A percentile compares a stretch with the other conserved stretches of the same genome.
Evolutionary conservation across 345 rosid species (phyloP).

Genomic region (Salix dunnii): DNA sequence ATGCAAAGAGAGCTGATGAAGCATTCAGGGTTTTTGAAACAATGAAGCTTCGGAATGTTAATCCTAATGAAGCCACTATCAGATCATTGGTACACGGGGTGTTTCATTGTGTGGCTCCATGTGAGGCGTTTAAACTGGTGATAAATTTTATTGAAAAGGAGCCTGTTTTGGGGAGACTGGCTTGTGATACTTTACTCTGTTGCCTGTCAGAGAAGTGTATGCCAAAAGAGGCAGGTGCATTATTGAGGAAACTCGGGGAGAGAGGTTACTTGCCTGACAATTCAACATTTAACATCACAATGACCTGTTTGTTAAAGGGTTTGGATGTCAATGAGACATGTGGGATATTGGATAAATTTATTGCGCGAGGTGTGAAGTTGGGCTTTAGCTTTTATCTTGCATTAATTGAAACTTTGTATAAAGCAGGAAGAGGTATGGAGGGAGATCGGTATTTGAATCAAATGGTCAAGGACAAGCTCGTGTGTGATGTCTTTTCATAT

Average conservation of each 20-base stretch:
- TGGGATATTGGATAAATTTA: conserved; percentile 51
- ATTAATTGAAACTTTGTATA: conserved; percentile 58
- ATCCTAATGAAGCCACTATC: conserved; percentile 73
- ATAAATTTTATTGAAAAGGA: conserved; percentile 50
- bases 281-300: conserved; percentile 50
- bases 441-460: conserved; percentile 48
- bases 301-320: conserved; percentile 60
- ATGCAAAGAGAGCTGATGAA: conserved; percentile 63
- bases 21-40: conserved; percentile 52
- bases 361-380: conserved; percentile 51
- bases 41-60: conserved; percentile 55
- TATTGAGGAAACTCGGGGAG: conserved; percentile 44
- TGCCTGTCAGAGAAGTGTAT: conserved; percentile 60
- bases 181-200: conserved; percentile 52
- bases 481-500: conserved; percentile 53
- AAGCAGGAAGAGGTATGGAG: conserved; percentile 39
- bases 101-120: conserved; percentile 47
- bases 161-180: conserved; percentile 44
- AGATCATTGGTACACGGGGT: conserved; percentile 75
- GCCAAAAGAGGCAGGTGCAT: conserved; percentile 67
- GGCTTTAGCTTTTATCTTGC: conserved; percentile 53
- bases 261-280: conserved; percentile 57
- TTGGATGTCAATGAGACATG: conserved; percentile 55
- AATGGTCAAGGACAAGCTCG: conserved; percentile 46
- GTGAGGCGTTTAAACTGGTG: conserved; percentile 54